Percentiles rank a stretch among this genome's conserved stretches.
Evolutionary conservation across 129 eudicot genomes (phyloP).

Genomic region (Dittrichia graveolens): DNA sequence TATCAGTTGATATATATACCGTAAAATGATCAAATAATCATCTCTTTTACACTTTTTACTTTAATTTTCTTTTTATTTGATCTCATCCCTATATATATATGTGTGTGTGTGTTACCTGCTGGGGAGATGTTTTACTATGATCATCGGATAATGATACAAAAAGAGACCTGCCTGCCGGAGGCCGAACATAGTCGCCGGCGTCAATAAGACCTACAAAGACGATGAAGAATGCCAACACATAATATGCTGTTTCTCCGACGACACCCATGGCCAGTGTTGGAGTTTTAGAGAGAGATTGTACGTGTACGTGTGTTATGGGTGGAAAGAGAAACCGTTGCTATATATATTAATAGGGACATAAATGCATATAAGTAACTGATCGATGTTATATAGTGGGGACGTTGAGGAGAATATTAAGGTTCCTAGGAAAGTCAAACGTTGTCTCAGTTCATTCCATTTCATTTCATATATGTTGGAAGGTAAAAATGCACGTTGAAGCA

Average conservation of each 20-base stretch:
- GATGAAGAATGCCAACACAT: slow-evolving; percentile 8
- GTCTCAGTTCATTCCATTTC: neutral
- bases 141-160: slow-evolving; percentile 5
- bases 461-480: slow-evolving; percentile 18
- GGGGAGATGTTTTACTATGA: slow-evolving; percentile 15
- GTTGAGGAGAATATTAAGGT: slow-evolving; percentile 10
- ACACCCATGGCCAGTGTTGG: slow-evolving; percentile 20
- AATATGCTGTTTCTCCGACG: slow-evolving; percentile 2
- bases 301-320: neutral
- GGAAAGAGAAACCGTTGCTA: slow-evolving; percentile 12
- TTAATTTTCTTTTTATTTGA: too few relatives aligned
- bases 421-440: slow-evolving; percentile 36
- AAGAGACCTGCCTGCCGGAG: slow-evolving; percentile 27
- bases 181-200: slow-evolving; percentile 31
- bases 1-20: too few relatives aligned
- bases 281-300: slow-evolving; percentile 4
- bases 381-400: neutral
- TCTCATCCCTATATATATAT: too few relatives aligned
- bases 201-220: neutral
- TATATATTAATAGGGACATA: slow-evolving; percentile 13
- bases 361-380: slow-evolving; percentile 12
- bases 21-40: too few relatives aligned
- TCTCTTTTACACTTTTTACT: too few relatives aligned
- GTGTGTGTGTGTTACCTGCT: too few relatives aligned
- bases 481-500: neutral